Evolutionary conservation across 345 rosid genomes (phyloP).

Genomic region (Gossypium herbaceum): DNA sequence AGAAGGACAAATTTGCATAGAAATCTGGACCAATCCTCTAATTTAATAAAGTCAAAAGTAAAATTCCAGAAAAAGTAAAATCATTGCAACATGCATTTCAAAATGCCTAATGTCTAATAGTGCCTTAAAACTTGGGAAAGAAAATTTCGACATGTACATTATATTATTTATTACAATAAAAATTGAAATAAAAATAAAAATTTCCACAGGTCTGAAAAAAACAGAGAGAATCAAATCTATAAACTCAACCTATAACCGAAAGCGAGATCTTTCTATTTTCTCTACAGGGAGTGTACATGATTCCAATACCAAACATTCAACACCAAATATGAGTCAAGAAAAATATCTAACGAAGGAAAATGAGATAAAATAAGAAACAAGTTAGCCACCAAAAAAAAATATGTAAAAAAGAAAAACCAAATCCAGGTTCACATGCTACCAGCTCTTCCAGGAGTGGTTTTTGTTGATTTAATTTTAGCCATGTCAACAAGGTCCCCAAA

Average conservation of each 20-base stretch:
- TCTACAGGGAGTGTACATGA: conserved; percentile 54
- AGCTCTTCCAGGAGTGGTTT: conserved; percentile 62
- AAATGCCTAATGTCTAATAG: neutral
- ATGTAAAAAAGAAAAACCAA: neutral
- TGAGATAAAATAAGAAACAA: neutral
- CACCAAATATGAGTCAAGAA: conserved; percentile 20
- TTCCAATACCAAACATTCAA: conserved; percentile 39
- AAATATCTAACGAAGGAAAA: neutral
- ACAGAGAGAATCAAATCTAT: neutral
- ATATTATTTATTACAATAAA: neutral
- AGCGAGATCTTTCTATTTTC: conserved; percentile 15
- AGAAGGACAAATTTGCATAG: neutral
- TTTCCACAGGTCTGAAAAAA: neutral
- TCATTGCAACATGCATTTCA: neutral
- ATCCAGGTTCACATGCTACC: conserved; percentile 67
- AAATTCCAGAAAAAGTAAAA: neutral
- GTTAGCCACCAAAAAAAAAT: conserved; percentile 16
- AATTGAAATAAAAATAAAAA: neutral
- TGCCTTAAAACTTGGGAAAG: neutral
- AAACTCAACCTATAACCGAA: conserved; percentile 13
- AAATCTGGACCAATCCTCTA: neutral
- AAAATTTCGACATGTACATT: neutral
- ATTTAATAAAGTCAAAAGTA: neutral
- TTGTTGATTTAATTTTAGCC: conserved; percentile 71
- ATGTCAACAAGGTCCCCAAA: conserved; percentile 29